Base-by-base conservation (phyloP, 2,329 filamentous ascomycete genomes). In the Paraconiothyrium sp. region DNA sequence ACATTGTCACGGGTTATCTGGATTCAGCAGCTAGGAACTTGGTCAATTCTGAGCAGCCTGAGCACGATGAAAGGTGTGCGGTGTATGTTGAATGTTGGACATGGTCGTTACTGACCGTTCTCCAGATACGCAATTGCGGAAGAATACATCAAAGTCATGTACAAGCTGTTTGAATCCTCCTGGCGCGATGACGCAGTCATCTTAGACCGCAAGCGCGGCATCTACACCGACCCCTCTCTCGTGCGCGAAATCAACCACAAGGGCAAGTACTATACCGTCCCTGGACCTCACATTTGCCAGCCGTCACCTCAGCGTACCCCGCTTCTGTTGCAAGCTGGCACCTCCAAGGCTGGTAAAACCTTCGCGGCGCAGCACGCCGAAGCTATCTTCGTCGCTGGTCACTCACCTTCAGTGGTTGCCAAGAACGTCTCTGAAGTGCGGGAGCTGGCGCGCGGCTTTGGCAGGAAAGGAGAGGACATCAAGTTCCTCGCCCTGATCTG, bases 321-420 rank as follows among this genome's bases (percentile, higher is more conserved):
- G 0, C 80, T 92, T 1, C 83, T 92, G 4, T 81, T 91, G 4
- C 89, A 92, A 73, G 89, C 89, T 0, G 89, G 89, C 0, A 89
- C 89, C 0, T 89, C 86, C 0, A 84, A 83, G 50, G 84, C 88
- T 0, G 89, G 89, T 5, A 90, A 89, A 72, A 77, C 79, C 0
- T 92, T 92, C 69, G 88, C 88, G 0, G 87, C 88, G 0, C 86
- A 88, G 66, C 88, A 92, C 71, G 90, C 89, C 1, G 89, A 92
- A 69, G 88, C 84, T 3, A 88, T 92, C 57, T 92, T 92, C 67
- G 84, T 90, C 0, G 88, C 85, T 0, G 87, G 87, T 0, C 88
- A 91, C 70, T 84, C 84, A 1, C 87, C 89, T 0, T 79, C 81
- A 1, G 84, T 88, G 0, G 85, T 88, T 24, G 83, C 84, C 3